Evolutionary conservation across 495 filamentous ascomycete species (phyloP), one percentile per base, ranked within the genome.

Genomic region (Hamigera avellanea): DNA sequence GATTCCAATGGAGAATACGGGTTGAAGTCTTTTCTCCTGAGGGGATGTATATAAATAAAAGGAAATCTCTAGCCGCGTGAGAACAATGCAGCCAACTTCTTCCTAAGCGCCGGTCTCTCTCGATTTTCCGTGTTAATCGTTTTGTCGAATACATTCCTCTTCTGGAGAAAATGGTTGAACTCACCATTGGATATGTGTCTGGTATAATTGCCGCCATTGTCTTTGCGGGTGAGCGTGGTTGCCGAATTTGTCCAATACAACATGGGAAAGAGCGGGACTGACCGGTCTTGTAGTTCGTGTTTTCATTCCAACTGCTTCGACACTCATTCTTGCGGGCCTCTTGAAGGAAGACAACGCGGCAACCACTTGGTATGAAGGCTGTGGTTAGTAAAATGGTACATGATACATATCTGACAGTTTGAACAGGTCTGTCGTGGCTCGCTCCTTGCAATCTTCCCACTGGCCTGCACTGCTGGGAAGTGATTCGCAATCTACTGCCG

Each of bases 391-490:
- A 26, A 6, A 12, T 26, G n/a, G n/a, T 12, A 3, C 10, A n/a
- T n/a, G 27, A 30, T 6, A 5, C 27, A 30, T 13, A 5, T n/a
- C 14, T 14, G n/a, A 30, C n/a, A n/a, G 27, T 30, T n/a, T 30
- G 5, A 39, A 35, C 13, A 37, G 40, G 40, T 43, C 40, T 14
- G 40, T 43, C 21, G 35, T 43, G 14, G 42, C 32, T 16, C 42
- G 43, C 18, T 17, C 39, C 12, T 32, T 52, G 8, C 52, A 56
- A 26, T 39, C 31, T n/a, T 56, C 52, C 13, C 33, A 27, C 19
- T 56, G 52, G 52, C 52, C 52, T 26, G 13, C 26, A 12, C 21
- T 56, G 33, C 25, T 56, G 4, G 16, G 36, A 12, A 40, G 49
- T 2, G 52, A 56, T 19, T 26, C 42, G 6, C 40, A 40, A 9